Conservation (phyloP, 2,329 filamentous ascomycete species). For the Fusarium compactum region DNA sequence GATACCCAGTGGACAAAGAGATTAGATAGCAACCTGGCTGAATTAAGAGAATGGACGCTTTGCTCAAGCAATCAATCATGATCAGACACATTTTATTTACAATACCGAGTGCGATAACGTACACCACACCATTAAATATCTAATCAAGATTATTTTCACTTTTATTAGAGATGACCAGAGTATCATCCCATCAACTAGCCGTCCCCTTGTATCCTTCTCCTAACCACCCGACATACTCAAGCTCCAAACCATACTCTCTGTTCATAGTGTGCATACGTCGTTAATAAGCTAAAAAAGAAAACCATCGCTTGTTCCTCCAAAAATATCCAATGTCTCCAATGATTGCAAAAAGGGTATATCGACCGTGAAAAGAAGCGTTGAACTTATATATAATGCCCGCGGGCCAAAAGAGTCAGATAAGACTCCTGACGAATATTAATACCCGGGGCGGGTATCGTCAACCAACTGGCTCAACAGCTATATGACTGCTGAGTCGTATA, state of each 20-base stretch:
- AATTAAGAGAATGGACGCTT: conserved; percentile 3
- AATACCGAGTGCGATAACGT: conserved; percentile 26
- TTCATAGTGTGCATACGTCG: conserved; percentile 47
- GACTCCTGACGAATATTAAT: conserved; percentile 31
- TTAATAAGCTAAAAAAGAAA: conserved; percentile 45
- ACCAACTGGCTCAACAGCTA: conserved; percentile 12
- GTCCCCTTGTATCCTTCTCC: conserved; percentile 13
- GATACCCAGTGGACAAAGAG: conserved; percentile 37
- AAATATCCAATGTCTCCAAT: conserved; percentile 43
- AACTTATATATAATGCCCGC: conserved; percentile 46
- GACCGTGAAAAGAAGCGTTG: conserved; percentile 48
- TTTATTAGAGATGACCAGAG: conserved; percentile 31
- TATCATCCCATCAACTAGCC: conserved; percentile 32
- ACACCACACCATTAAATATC: conserved; percentile 40
- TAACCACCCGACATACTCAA: conserved; percentile 28
- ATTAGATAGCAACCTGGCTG: conserved; percentile 4
- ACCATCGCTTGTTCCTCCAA: conserved; percentile 43
- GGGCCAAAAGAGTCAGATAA: conserved; percentile 26
- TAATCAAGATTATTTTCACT: conserved; percentile 42
- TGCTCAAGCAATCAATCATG: conserved; percentile 6
- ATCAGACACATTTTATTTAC: conserved; percentile 39
- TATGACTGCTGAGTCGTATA: conserved; percentile 1
- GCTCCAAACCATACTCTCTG: conserved; percentile 26
- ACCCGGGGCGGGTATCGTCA: conserved; percentile 38
- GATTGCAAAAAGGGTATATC: conserved; percentile 49